Evolutionary conservation across 2,329 filamentous ascomycete genomes (phyloP), one percentile per base, ranked within the genome.

Genomic region (Chaetomiaceae sp.): DNA sequence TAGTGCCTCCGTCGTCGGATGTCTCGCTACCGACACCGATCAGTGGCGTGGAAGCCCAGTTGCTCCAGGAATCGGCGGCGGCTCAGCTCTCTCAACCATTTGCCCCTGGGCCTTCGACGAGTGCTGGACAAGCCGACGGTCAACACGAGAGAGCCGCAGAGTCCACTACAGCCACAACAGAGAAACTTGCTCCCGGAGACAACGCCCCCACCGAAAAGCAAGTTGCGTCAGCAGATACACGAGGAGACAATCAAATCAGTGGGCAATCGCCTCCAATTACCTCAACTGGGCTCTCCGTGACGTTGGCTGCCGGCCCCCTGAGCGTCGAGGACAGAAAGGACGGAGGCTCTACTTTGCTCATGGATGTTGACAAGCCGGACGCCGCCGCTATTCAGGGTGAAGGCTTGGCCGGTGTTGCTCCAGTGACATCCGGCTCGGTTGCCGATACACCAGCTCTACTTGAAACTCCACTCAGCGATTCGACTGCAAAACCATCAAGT

Each of bases 11-110:
- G 4, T 27, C n/a, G 19, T 52, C 65, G 61, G 52, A 57, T 4
- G 56, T 50, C 9, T 39, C 49, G 3, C 17, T 56, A 6, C 49
- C 39, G 4, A 60, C 65, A 3, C 60, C 65, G 4, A 58, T 66
- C 20, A 64, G 64, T n/a, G 61, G 65, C 17, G 72, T 72, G 2
- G 76, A 80, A 59, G 72, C 72, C 20, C 77, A 74, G 59, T 68
- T 72, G 54, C 65, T 74, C 39, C 73, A 71, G 59, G 78, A 75
- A 59, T 74, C 71, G 6, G 66, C 69, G 27, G 61, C 69, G 53
- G 51, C 63, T 23, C 50, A 60, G 39, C 37, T 58, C 8, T 50
- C 56, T 17, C 57, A 40, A 8, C 44, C 47, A 4, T 11, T 23
- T 4, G 36, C 47, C 4, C 12, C 29, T 4, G 36, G 22, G 9